Percentiles rank a stretch among this genome's conserved stretches.
phyloP scores from a whole-genome alignment of 2,329 filamentous ascomycete species.

The Ophiostoma triangulosporum region DNA sequence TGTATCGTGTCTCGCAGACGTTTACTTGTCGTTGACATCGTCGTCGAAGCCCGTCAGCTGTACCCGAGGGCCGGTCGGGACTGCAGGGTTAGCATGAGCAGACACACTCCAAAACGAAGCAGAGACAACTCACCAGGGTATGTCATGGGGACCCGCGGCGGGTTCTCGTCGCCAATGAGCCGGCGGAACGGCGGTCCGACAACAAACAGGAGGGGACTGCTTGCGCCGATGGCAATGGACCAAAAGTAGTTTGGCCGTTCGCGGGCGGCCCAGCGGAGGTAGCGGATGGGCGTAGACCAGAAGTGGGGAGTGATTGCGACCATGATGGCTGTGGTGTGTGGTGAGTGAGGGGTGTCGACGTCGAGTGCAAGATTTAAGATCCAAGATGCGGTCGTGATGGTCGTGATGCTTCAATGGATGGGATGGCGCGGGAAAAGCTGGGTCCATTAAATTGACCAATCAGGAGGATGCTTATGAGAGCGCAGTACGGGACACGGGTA shows the following conservation, averaged over 20 bases:
- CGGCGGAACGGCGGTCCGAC: conserved; percentile 61
- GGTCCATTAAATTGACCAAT: conserved; percentile 1
- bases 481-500: background rate
- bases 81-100: background rate
- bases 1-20: background rate
- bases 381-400: conserved; percentile 1
- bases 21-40: conserved; percentile 19
- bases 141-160: conserved; percentile 65
- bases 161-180: conserved; percentile 59
- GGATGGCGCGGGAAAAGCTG: conserved; percentile 1
- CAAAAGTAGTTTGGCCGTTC: conserved; percentile 88
- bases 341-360: background rate
- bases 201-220: conserved; percentile 58
- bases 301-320: conserved; percentile 54
- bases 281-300: conserved; percentile 71
- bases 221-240: conserved; percentile 58
- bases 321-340: conserved; percentile 31
- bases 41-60: conserved; percentile 48
- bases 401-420: background rate
- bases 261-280: conserved; percentile 76
- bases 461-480: conserved; percentile 7
- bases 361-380: background rate
- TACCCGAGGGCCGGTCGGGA: conserved; percentile 39
- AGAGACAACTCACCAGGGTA: conserved; percentile 65
- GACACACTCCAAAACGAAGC: background rate